Conservation (phyloP, 305 asterid species). For the Plantago rigida region DNA sequence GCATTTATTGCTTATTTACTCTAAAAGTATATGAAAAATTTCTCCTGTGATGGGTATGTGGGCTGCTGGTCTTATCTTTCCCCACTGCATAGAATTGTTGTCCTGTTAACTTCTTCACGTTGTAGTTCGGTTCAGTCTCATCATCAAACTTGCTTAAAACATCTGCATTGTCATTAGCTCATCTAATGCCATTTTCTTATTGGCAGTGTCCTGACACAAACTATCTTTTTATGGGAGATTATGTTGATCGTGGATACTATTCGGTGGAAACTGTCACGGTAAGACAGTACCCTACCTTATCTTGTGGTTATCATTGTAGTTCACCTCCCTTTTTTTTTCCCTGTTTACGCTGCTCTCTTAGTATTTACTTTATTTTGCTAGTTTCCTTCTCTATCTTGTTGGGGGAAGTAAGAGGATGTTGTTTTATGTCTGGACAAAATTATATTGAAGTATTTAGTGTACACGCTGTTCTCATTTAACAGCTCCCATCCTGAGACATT, state of each 20-base stretch:
- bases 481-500: not conserved
- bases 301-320: too few relatives aligned
- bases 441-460: too few relatives aligned
- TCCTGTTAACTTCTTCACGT: not conserved
- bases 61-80: not conserved
- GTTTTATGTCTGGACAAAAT: too few relatives aligned
- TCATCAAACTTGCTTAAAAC: not conserved
- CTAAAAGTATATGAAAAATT: too few relatives aligned
- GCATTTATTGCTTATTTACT: too few relatives aligned
- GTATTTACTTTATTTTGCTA: not conserved
- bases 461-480: too few relatives aligned
- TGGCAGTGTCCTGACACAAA: slow-evolving; percentile 76
- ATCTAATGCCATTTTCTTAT: slow-evolving; percentile 25
- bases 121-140: not conserved
- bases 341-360: not conserved
- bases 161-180: slow-evolving; percentile 16
- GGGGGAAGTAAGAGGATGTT: too few relatives aligned
- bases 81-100: not conserved
- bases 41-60: not conserved
- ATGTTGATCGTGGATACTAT: slow-evolving; percentile 73
- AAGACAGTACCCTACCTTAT: slow-evolving; percentile 26
- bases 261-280: slow-evolving; percentile 72
- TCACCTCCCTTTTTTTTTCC: not conserved
- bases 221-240: slow-evolving; percentile 77
- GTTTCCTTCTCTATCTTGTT: too few relatives aligned